These are phyloP conservation scores for Fusarium poae DNA, from an alignment of 2,329 filamentous ascomycete genomes.

Conservation along the genomic window DNA sequence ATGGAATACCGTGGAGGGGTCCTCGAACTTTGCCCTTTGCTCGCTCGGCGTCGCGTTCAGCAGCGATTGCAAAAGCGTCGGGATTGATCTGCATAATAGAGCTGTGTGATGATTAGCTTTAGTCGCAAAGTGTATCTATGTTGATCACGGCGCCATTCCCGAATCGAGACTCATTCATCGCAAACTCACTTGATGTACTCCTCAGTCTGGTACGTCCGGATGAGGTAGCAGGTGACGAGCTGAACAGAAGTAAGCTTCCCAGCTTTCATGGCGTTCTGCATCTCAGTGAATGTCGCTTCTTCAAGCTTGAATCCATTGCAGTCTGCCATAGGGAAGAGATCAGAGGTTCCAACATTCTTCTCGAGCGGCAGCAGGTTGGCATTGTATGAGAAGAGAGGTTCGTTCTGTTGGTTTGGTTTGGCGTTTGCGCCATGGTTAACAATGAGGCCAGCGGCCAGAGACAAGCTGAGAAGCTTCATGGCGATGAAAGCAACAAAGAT, in stretches of 20 bases:
- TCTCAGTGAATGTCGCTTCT: conserved; percentile 76
- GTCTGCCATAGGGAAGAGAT: conserved; percentile 71
- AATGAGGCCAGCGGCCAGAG: conserved; percentile 44
- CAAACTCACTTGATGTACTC: conserved; percentile 70
- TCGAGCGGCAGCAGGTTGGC: conserved; percentile 54
- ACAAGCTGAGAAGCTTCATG: conserved; percentile 44
- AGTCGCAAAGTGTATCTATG: neutral
- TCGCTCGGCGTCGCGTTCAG: conserved; percentile 71
- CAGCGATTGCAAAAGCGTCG: conserved; percentile 73
- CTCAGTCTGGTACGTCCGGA: conserved; percentile 71
- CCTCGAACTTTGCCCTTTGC: conserved; percentile 67
- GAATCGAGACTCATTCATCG: neutral
- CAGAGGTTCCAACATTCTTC: conserved; percentile 53
- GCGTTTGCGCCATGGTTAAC: conserved; percentile 29
- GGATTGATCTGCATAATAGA: conserved; percentile 76
- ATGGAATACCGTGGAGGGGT: conserved; percentile 80
- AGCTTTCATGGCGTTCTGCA: conserved; percentile 69
- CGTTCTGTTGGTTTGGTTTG: conserved; percentile 21
- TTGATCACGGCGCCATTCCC: neutral
- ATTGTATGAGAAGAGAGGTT: conserved; percentile 41
- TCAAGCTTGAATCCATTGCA: conserved; percentile 73
- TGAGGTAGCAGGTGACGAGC: conserved; percentile 72
- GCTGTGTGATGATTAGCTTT: conserved; percentile 49
- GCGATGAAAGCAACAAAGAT: neutral
- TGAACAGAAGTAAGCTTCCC: conserved; percentile 69